A percentile compares a stretch with the other conserved stretches of the same genome.
Evolutionary conservation across 192 early-diverging fungal species (phyloP).

Genomic region (Umbelopsis vinacea): DNA sequence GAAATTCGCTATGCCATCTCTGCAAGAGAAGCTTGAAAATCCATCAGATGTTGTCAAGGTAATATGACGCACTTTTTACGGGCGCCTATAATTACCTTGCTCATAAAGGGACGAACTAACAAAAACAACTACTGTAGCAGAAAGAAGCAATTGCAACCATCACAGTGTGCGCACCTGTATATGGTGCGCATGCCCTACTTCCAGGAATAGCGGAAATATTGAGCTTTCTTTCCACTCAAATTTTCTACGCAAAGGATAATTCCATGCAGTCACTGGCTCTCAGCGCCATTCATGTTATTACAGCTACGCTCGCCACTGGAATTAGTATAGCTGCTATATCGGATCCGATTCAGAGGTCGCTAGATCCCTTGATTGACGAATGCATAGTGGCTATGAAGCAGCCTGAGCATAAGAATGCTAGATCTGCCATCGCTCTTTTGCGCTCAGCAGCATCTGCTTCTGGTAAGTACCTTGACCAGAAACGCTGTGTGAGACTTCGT

Average conservation of each 20-base stretch:
- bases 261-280: conserved; percentile 68
- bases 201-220: conserved; percentile 77
- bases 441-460: conserved; percentile 66
- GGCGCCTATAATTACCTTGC: too few species aligned
- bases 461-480: conserved; percentile 39
- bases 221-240: conserved; percentile 68
- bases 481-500: too few species aligned
- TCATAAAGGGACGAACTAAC: too few species aligned
- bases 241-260: conserved; percentile 71
- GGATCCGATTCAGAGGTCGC: conserved; percentile 54
- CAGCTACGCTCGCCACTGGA: conserved; percentile 70
- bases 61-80: not conserved
- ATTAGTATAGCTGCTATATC: conserved; percentile 44
- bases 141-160: conserved; percentile 91
- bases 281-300: conserved; percentile 62
- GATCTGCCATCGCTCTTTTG: conserved; percentile 65
- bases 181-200: conserved; percentile 70
- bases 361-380: conserved; percentile 53
- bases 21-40: conserved; percentile 89
- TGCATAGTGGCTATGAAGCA: conserved; percentile 61
- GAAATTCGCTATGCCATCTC: conserved; percentile 78
- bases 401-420: conserved; percentile 70
- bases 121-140: conserved; percentile 33
- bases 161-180: conserved; percentile 74
- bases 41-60: conserved; percentile 88